Evolutionary conservation across 208 protist genomes (phyloP), one percentile per base, ranked within the genome.

Genomic region (Histomonas meleagridis): DNA sequence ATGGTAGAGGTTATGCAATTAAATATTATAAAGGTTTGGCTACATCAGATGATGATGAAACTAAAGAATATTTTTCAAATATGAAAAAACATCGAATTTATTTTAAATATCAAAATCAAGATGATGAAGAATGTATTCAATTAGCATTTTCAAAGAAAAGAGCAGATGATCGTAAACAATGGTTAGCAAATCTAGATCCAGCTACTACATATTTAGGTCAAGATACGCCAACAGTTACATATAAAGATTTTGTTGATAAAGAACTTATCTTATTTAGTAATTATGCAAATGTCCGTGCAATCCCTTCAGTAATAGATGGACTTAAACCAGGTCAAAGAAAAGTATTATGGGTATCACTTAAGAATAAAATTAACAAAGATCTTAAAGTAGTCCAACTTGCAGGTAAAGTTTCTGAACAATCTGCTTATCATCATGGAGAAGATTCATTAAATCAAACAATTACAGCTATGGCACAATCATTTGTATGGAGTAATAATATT

Each of bases 381-480:
- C 48, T 96, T 92, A 99, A 99, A 94, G 99, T 99, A 21, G 97
- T 97, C 14, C 98, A 99, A 96, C 96, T 99, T 10, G 95, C 97
- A 65, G 99, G 98, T 92, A 99, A 99, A 95, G 97, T 99, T n/a
- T 95, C 98, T 65, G 98, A 99, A 95, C 96, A 99, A 92, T 97
- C 97, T 10, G 97, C 98, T 16, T 99, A 99, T 96, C 99, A 99
- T 94, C 99, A 99, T 94, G 99, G 98, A 62, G 99, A 99, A 94
- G 92, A 95, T 91, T 97, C 95, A 5, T 95, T 99, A 1, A 95
- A 95, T n/a, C 94, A 96, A 79, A 99, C 98, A 16, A 99, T 99
- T 86, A 95, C 99, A 9, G 96, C 94, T 86, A 97, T 99, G 96
- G 99, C 99, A 46, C 98, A 99, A 95, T 90, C 78, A 51, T 96